Base-by-base conservation (phyloP, 768 basidiomycete genomes). In the Auricularia cornea region DNA sequence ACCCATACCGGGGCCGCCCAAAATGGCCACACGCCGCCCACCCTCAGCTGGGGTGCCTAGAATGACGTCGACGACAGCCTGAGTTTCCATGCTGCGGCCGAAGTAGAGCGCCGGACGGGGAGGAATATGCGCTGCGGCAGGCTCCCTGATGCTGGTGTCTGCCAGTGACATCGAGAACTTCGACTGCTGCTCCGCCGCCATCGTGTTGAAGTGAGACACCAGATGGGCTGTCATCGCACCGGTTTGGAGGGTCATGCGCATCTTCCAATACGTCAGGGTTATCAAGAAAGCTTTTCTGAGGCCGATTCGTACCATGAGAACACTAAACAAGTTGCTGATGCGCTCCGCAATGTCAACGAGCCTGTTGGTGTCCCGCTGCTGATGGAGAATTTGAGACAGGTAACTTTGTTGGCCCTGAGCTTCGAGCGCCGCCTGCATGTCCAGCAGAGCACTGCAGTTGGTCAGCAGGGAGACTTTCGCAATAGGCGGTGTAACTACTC, bases 1-100 rank as follows among this genome's bases (percentile, higher is more conserved):
- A 14, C 78, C 77, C 66, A 77, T 77, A 12, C 78, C 78, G 2
- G 76, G 78, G 2, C 61, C 35, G 11, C 71, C 71, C 38, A 72
- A 64, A 59, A 72, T 65, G 60, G 59, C 65, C 59, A 61, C 59
- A 32, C 23, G 64, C 11, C 51, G 10, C 51, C n/a, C n/a, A n/a
- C n/a, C n/a, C n/a, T n/a, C n/a, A n/a, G 51, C 51, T 11, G 28
- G 51, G 8, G 8, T n/a, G 51, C 51, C 8, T 10, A n/a, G 51
- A 38, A 38, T 5, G 12, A n/a, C 8, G 8, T 38, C 35, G 10
- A 38, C 35, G 16, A n/a, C 51, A n/a, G 51, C 51, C 28, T 11
- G 10, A 10, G 51, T 28, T 52, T 52, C 51, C n/a, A n/a, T 8
- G 28, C 12, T 8, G 8, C 51, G 51, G n/a, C 51, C 51, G 20